phyloP scores from a whole-genome alignment of 345 rosid species.

The Physaria fendleri region DNA sequence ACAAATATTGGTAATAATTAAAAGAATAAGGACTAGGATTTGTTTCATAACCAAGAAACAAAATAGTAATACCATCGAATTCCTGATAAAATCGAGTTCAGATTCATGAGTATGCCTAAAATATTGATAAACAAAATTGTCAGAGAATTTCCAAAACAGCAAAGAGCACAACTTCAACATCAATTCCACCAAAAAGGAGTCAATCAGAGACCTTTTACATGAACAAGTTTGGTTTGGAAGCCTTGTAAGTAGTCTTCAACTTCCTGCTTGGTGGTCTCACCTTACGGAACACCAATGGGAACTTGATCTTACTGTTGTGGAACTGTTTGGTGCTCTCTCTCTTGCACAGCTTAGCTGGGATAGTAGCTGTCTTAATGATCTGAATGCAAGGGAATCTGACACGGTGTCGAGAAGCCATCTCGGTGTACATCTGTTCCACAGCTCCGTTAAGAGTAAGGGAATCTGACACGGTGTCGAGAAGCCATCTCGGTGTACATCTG shows the following conservation, averaged over 20 bases:
- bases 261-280: too few relatives aligned
- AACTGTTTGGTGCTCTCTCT: slow-evolving; percentile 64
- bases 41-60: neutral
- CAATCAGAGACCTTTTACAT: slow-evolving; percentile 37
- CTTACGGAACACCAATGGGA: slow-evolving; percentile 58
- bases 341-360: slow-evolving; percentile 60
- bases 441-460: slow-evolving; percentile 66
- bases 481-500: slow-evolving; percentile 78
- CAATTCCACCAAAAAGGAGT: slow-evolving; percentile 16
- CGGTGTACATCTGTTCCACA: slow-evolving; percentile 62
- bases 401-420: slow-evolving; percentile 68
- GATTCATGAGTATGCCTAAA: too few relatives aligned
- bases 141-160: too few relatives aligned
- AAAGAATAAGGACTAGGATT: too few relatives aligned
- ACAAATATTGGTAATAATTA: too few relatives aligned
- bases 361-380: slow-evolving; percentile 59
- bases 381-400: slow-evolving; percentile 65
- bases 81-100: slow-evolving; percentile 2
- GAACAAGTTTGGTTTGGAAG: too few relatives aligned
- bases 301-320: slow-evolving; percentile 62
- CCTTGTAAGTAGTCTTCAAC: too few relatives aligned
- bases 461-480: slow-evolving; percentile 57
- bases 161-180: slow-evolving; percentile 15
- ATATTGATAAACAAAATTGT: too few relatives aligned
- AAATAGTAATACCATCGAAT: neutral